Base-by-base conservation (phyloP, 495 filamentous ascomycete genomes). In the Penicillium bialowiezense region DNA sequence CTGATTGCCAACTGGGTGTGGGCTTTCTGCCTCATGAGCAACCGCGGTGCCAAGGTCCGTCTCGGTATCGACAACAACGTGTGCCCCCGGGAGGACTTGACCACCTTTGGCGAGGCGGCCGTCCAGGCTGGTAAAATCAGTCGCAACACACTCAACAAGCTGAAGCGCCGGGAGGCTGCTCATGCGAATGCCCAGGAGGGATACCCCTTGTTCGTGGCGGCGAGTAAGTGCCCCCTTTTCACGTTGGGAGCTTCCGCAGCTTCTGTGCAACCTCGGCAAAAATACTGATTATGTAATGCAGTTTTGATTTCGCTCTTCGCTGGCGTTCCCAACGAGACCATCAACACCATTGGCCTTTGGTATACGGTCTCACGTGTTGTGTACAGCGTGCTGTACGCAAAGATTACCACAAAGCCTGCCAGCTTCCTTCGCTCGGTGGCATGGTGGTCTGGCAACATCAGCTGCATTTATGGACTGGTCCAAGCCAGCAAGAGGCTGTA, bases 51-150 rank as follows among this genome's bases (percentile, higher is more conserved):
- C 7, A 80, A 80, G 51, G 59, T 69, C 7, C 51, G n/a, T 14
- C 59, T 63, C 43, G 66, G 73, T 3, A 44, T 80, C 34, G 77
- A 82, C 50, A 69, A 81, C 63, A 78, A 79, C 52, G 59, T 55
- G 20, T 58, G 64, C 1, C 76, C 79, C 0, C 63, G 72, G 3
- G 62, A 77, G 37, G 69, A 78, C 29, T 64, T 81, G 3, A 48
- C 50, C 37, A 74, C 69, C 17, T 69, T 72, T 48, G 77, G 76
- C 37, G 60, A 70, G 15, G 66, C 59, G 1, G 74, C 74, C 1
- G 76, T 82, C 13, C 55, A 69, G 29, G 57, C 64, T 19, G 78
- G 76, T 33, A 78, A 79, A 56, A 64, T 82, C 23, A 74, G 60
- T 7, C 69, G 70, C 31, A 42, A 49, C 13, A 63, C 67, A 36